Base-by-base conservation (phyloP, 805 yeast species). In the Teunomyces gatunensis region DNA sequence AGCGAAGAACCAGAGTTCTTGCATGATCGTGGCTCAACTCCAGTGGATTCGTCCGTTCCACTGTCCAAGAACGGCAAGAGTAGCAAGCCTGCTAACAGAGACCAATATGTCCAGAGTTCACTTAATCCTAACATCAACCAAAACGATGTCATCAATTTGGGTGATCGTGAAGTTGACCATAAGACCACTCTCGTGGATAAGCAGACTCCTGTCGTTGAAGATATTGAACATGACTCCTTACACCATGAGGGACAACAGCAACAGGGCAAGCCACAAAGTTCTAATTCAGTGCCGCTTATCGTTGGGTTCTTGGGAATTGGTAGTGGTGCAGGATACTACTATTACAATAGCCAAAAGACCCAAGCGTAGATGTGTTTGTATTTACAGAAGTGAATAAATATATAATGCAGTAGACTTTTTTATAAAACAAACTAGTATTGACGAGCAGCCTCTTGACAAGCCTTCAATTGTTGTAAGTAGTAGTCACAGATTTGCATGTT, bases 401-500 rank as follows among this genome's bases (percentile, higher is more conserved):
- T 42, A 15, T 29, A 21, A 42, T 32, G 30, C 47, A 37, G n/a
- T 37, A 37, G 29, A 32, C 37, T 11, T 18, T 27, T 11, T 21
- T 7, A 33, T 18, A 32, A 32, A 13, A 32, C 25, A 32, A n/a
- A 32, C 57, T 83, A 91, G 69, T 87, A 91, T 59, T 80, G 88
- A 56, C 84, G 80, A 47, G 96, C 78, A 59, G 97, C 96, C 71
- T 87, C 89, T 75, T 94, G 97, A 73, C 99, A 94, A 17, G 97
- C 95, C 77, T 88, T 92, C 69, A 94, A 84, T 76, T 92, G 97
- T 75, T 94, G 97, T 73, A 94, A 79, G 74, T 94, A 94, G 81
- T 81, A 94, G 64, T 91, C 97, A 75, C 99, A 94, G 57, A 87
- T 85, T 74, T 91, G 97, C 89, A 89, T 87, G 81, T 94, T 90